Evolutionary conservation across 768 basidiomycete species (phyloP).

Genomic region (Tulasnella sp.): DNA sequence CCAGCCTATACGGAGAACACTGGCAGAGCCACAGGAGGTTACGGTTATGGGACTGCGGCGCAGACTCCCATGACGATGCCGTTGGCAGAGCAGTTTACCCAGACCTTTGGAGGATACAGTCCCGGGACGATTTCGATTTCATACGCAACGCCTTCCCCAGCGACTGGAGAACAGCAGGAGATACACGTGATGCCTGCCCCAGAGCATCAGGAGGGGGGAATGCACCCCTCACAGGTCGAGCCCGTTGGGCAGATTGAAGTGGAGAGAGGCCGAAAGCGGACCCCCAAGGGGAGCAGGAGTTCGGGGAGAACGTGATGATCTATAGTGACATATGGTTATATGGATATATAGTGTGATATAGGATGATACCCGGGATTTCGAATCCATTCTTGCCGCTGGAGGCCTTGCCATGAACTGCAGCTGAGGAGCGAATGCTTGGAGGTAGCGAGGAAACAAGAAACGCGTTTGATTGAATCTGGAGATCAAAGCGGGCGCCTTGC

Average conservation of each 20-base stretch:
- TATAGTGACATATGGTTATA: neutral
- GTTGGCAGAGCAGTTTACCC: neutral
- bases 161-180: neutral
- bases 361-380: neutral
- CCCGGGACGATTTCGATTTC: neutral
- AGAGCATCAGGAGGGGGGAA: neutral
- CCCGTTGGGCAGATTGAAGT: neutral
- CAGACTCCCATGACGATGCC: constrained; percentile 1
- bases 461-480: too few species aligned
- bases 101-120: neutral
- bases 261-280: constrained; percentile 4
- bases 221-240: neutral
- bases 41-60: neutral
- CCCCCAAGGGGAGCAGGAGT: neutral
- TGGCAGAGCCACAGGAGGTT: neutral
- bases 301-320: neutral
- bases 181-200: neutral
- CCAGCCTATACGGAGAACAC: constrained; percentile 6
- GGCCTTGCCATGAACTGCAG: neutral
- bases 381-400: neutral
- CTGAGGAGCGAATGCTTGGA: too few species aligned
- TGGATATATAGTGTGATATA: too few species aligned
- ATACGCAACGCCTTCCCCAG: constrained; percentile 2
- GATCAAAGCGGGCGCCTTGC: too few species aligned
- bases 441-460: too few species aligned